Base-by-base conservation (phyloP, 2,329 filamentous ascomycete genomes). In the Fusarium coffeatum region DNA sequence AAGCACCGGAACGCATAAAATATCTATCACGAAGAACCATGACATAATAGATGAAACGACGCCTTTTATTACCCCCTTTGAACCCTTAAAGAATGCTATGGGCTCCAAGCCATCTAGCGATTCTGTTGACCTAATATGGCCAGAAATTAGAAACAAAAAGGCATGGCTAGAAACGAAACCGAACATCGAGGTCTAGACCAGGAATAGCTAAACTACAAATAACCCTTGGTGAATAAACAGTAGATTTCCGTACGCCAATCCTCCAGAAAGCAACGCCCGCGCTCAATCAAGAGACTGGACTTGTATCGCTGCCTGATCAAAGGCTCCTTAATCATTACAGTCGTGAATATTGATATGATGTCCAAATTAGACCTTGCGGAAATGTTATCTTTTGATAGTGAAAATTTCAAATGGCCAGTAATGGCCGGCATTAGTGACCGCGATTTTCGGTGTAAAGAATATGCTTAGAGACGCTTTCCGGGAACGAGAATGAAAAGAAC, bases 401-500 rank as follows among this genome's bases (percentile, higher is more conserved):
- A 48, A 55, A 64, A 61, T 58, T 62, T 49, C 12, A 55, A 66
- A 51, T 42, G 61, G 58, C 73, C 71, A 71, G 51, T 45, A 73
- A 74, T 55, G 57, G 46, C 72, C 73, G 23, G 73, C 73, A 74
- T 76, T 66, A 62, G 43, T 72, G 73, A 63, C 69, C 72, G 42
- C 45, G 42, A 25, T 55, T 47, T 47, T 51, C 32, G 23, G 34
- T 23, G n/a, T 61, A 46, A 32, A 30, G 37, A 11, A 27, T 9
- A 55, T 42, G 55, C 65, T 83, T 78, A 96, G 46, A 97, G 85
- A 66, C 92, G 86, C 78, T 92, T 97, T 57, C 96, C 95, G 2
- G 96, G 96, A 7, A 99, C 96, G 62, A 99, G 90, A 73, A 98
- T 94, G 83, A 99, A 99, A 27, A 99, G 84, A 61, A 96, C 87